Conservation (phyloP, 768 basidiomycete genomes). For the Boletus patriciae region DNA sequence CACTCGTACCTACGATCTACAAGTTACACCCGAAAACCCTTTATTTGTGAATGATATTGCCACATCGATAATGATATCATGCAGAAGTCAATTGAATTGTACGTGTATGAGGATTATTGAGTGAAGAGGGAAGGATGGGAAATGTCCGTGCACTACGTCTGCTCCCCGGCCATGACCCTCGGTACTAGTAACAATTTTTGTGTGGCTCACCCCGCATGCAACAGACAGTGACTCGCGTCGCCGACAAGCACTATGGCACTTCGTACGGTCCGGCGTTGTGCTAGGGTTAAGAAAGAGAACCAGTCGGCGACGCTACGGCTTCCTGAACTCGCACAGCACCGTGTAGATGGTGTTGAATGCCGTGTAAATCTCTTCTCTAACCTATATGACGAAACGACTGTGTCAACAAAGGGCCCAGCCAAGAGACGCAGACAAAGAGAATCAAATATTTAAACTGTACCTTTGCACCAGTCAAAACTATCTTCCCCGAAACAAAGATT, state of each 20-base stretch:
- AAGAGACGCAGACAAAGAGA: neutral
- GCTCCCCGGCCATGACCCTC: conserved; percentile 33
- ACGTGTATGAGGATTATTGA: conserved; percentile 28
- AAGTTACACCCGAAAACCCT: neutral
- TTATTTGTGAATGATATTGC: conserved; percentile 16
- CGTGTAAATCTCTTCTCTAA: conserved; percentile 98
- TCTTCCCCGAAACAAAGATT: conserved; percentile 99
- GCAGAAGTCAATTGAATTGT: conserved; percentile 25
- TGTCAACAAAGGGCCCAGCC: conserved; percentile 42
- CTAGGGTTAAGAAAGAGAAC: neutral
- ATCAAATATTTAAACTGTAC: conserved; percentile 46
- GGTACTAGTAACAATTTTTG: conserved; percentile 25
- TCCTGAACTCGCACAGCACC: conserved; percentile 93
- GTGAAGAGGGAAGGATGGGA: conserved; percentile 30
- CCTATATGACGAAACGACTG: conserved; percentile 45
- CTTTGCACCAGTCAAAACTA: conserved; percentile 98
- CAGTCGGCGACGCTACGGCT: conserved; percentile 47
- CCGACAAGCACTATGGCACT: neutral
- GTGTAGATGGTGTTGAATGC: conserved; percentile 99
- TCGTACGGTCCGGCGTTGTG: neutral
- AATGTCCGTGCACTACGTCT: conserved; percentile 41
- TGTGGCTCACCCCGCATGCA: neutral
- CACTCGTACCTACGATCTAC: conserved; percentile 4
- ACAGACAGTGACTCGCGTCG: neutral
- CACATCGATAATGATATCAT: conserved; percentile 30